Evolutionary conservation across 2,329 filamentous ascomycete species (phyloP).

Genomic region (Spiromastix sp.): DNA sequence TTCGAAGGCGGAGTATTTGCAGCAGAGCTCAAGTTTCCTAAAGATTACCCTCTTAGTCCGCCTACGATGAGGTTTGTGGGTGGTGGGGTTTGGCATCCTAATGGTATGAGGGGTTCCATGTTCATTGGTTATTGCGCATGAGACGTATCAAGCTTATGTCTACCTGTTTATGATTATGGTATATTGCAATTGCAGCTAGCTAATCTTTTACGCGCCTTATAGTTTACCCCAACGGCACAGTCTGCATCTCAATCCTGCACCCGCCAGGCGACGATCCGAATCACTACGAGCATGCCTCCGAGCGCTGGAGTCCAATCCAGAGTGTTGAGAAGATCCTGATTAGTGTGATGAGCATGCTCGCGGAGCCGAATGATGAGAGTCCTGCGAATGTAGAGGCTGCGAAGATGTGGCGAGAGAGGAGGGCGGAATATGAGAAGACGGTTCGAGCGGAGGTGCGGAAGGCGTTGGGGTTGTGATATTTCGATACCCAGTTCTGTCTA

Average conservation of each 20-base stretch:
- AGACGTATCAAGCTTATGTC: too few relatives aligned
- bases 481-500: too few relatives aligned
- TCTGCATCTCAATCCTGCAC: slow-evolving; percentile 96
- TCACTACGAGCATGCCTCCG: slow-evolving; percentile 81
- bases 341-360: slow-evolving; percentile 83
- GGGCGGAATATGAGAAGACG: slow-evolving; percentile 72
- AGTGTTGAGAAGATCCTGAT: slow-evolving; percentile 89
- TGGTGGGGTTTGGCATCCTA: slow-evolving; percentile 85
- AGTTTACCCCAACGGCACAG: slow-evolving; percentile 74
- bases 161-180: too few relatives aligned
- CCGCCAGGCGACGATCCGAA: slow-evolving; percentile 88
- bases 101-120: slow-evolving; percentile 55
- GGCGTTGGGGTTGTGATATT: slow-evolving; percentile 59
- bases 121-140: slow-evolving; percentile 1
- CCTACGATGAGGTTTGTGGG: slow-evolving; percentile 93
- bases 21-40: slow-evolving; percentile 87
- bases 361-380: slow-evolving; percentile 88
- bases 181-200: too few relatives aligned
- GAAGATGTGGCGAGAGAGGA: slow-evolving; percentile 68
- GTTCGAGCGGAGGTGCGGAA: slow-evolving; percentile 74
- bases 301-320: slow-evolving; percentile 93
- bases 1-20: slow-evolving; percentile 95
- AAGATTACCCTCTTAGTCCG: slow-evolving; percentile 92
- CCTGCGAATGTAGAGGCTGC: slow-evolving; percentile 94
- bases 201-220: too few relatives aligned